Evolutionary conservation across 208 protist genomes (phyloP).

Genomic region (Crithidia bombi): DNA sequence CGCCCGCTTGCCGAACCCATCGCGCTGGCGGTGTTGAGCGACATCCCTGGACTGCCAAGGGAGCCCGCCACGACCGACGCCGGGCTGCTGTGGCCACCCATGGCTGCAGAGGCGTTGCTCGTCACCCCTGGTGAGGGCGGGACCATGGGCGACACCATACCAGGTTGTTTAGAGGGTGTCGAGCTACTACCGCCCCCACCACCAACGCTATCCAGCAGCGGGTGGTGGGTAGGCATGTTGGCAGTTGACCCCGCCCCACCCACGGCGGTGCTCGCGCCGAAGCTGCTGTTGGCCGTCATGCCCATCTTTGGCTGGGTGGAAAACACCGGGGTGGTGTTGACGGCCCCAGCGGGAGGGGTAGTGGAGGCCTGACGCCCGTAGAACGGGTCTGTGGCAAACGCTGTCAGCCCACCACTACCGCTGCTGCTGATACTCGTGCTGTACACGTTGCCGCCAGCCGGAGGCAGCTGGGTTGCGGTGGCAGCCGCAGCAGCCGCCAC

Average conservation of each 20-base stretch:
- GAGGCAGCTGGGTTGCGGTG: slow-evolving; percentile 10
- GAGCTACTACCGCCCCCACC: slow-evolving; percentile 4
- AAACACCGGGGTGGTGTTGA: slow-evolving; percentile 37
- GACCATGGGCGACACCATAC: slow-evolving; percentile 29
- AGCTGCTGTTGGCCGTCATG: slow-evolving; percentile 11
- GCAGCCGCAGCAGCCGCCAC: not conserved
- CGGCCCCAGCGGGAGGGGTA: slow-evolving; percentile 4
- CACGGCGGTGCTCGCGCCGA: not conserved
- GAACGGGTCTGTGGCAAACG: slow-evolving; percentile 29
- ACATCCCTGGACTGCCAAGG: slow-evolving; percentile 31
- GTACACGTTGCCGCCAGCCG: slow-evolving; percentile 1
- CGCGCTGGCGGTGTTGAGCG: slow-evolving; percentile 11
- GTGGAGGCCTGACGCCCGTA: slow-evolving; percentile 19
- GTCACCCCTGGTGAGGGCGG: slow-evolving; percentile 30
- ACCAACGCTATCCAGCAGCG: slow-evolving; percentile 19
- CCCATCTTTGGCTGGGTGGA: slow-evolving; percentile 43
- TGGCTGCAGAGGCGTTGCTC: slow-evolving; percentile 23
- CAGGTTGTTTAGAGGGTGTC: slow-evolving; percentile 17
- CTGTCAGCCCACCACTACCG: slow-evolving; percentile 4
- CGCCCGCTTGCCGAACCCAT: not conserved
- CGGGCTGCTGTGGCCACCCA: slow-evolving; percentile 28
- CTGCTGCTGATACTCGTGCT: slow-evolving; percentile 7
- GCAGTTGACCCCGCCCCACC: not conserved
- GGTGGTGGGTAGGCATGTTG: slow-evolving; percentile 1
- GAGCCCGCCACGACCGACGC: slow-evolving; percentile 19